These are phyloP conservation scores for Pseudocercospora vitis DNA, from an alignment of 2,329 filamentous ascomycete genomes.

Conservation along the genomic window DNA sequence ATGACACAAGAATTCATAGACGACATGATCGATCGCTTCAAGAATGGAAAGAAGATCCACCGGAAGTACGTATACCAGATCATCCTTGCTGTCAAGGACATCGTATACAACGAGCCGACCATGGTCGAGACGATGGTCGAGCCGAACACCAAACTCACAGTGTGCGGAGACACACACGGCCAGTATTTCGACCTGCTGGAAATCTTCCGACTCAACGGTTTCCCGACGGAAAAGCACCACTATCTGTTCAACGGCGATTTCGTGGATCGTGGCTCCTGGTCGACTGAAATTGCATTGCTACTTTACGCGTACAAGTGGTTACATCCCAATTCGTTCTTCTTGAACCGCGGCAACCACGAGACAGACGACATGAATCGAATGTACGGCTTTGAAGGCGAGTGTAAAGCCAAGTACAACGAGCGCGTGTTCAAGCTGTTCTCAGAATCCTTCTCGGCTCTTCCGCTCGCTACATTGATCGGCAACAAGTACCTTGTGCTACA, in stretches of 20 bases:
- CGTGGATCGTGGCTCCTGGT: conserved; percentile 96
- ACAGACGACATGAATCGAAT: conserved; percentile 93
- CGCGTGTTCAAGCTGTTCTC: conserved; percentile 96
- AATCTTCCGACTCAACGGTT: conserved; percentile 88
- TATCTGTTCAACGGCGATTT: conserved; percentile 99
- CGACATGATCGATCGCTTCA: conserved; percentile 96
- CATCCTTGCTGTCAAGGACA: conserved; percentile 80
- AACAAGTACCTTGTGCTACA: conserved; percentile 89
- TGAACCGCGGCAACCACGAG: conserved; percentile 98
- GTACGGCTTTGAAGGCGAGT: conserved; percentile 98
- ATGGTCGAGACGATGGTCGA: conserved; percentile 93
- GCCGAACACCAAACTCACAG: conserved; percentile 76
- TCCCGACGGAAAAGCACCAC: conserved; percentile 78
- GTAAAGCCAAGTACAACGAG: conserved; percentile 97
- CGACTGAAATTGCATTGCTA: conserved; percentile 89
- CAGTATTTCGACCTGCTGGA: conserved; percentile 98
- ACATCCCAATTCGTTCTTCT: conserved; percentile 77
- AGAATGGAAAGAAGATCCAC: conserved; percentile 90
- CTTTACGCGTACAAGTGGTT: conserved; percentile 98
- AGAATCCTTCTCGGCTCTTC: conserved; percentile 92
- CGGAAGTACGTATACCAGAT: conserved; percentile 98
- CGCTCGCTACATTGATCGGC: conserved; percentile 87
- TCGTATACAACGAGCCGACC: conserved; percentile 88
- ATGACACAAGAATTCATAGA: conserved; percentile 98
- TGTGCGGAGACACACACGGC: conserved; percentile 96